Conservation (phyloP, 768 basidiomycete species). For the Lentinus tigrinus region DNA sequence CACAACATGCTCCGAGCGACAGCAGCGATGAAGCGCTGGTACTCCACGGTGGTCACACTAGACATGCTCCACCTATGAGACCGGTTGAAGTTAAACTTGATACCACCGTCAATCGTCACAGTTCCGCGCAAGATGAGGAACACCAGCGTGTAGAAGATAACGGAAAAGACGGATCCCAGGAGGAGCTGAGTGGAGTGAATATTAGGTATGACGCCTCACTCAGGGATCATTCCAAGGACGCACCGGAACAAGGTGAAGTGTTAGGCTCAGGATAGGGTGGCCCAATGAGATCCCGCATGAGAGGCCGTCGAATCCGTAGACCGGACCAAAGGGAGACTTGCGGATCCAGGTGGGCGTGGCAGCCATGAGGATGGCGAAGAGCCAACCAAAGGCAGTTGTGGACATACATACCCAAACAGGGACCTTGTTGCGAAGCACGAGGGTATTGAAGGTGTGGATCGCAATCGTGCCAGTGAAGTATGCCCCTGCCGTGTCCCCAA, state of each 20-base stretch:
- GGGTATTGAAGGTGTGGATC: constrained; percentile 65
- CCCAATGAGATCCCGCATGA: constrained; percentile 50
- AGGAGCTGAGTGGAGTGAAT: constrained; percentile 45
- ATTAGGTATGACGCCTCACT: not conserved
- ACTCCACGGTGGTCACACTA: constrained; percentile 39
- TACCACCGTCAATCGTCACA: constrained; percentile 47
- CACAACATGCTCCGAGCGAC: constrained; percentile 71
- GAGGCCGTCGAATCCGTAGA: constrained; percentile 53
- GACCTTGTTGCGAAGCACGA: constrained; percentile 57
- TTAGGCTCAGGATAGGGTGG: constrained; percentile 43
- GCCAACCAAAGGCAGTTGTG: constrained; percentile 55
- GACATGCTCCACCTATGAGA: constrained; percentile 10
- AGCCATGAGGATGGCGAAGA: constrained; percentile 41
- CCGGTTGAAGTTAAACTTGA: constrained; percentile 48
- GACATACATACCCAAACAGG: constrained; percentile 45
- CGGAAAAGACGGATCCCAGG: constrained; percentile 52
- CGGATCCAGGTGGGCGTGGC: constrained; percentile 25
- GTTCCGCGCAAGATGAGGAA: constrained; percentile 64
- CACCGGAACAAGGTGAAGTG: constrained; percentile 66
- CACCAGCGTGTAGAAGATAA: constrained; percentile 55
- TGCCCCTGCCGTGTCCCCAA: constrained; percentile 58
- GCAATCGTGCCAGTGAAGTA: constrained; percentile 68
- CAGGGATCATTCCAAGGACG: constrained; percentile 13
- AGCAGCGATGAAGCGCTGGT: constrained; percentile 59
- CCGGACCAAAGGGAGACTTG: constrained; percentile 34